Base-by-base conservation (phyloP, 2,329 filamentous ascomycete genomes). In the Coniella lustricola region DNA sequence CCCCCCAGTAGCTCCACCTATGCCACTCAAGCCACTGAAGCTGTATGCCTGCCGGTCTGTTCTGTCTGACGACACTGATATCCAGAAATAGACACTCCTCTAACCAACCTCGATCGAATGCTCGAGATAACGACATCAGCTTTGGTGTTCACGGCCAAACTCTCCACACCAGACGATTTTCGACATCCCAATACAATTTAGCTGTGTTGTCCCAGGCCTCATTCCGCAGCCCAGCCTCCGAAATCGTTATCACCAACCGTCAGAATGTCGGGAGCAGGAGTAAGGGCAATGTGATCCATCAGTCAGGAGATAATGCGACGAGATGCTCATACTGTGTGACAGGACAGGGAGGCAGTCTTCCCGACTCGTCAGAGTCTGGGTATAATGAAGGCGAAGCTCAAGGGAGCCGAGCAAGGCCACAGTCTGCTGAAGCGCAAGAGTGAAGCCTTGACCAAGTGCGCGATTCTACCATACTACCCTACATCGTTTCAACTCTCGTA, bases 341-440 rank as follows among this genome's bases (percentile, higher is more conserved):
- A 95, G 90, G 89, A 91, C 68, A 83, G 93, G 67, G 93, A 98
- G 73, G 79, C 90, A 63, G 91, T 98, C 71, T 98, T 98, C 72
- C 88, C 93, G 62, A 98, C 93, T 65, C 88, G 93, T 63, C 93
- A 98, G 76, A 95, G 90, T 67, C 76, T 98, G 71, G 90, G 90
- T 56, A 71, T 94, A 64, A 98, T 98, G 91, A 97, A 97, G 73
- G 82, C 85, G 57, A 98, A 98, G 77, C 82, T 98, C 64, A 97
- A 97, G 76, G 91, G 87, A 54, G 87, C 87, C 48, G 85, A 91
- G 67, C 89, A 82, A 39, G 93, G 93, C 42, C 91, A 98, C 73
- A 95, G 87, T 67, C 74, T 98, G 65, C 74, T 98, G 55, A 98
- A 98, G 76, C 79, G 93, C 63, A 98, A 98, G 77, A 96, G 90